Conservation (phyloP, 257 asterid genomes). For the Knoxia roxburghii region DNA sequence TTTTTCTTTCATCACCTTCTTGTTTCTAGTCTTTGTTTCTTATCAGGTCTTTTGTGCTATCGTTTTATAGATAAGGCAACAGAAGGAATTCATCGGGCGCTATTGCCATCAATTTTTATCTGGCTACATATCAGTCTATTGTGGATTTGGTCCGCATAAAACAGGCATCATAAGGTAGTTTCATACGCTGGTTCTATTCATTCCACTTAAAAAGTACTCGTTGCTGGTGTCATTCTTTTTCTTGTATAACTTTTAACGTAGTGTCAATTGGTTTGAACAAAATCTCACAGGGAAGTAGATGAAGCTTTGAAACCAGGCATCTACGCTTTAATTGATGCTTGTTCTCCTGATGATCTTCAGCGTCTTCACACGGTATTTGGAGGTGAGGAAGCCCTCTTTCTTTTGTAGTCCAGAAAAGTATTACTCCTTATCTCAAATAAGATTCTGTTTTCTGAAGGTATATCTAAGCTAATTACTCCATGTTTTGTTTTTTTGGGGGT, state of each 20-base stretch:
- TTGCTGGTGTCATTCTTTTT: not conserved
- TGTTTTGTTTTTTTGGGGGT: no score
- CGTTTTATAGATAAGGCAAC: slow-evolving; percentile 62
- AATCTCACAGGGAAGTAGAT: slow-evolving; percentile 65
- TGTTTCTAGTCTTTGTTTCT: not conserved
- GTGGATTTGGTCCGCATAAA: slow-evolving; percentile 73
- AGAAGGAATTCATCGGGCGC: slow-evolving; percentile 62
- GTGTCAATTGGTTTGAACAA: slow-evolving; percentile 2
- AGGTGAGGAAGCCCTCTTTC: slow-evolving; percentile 38
- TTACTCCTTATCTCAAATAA: no score
- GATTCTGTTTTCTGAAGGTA: no score
- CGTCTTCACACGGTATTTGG: slow-evolving; percentile 79
- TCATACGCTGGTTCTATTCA: not conserved
- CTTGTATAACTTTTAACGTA: not conserved
- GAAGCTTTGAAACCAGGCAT: slow-evolving; percentile 81
- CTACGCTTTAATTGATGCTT: slow-evolving; percentile 70
- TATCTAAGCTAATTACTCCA: no score
- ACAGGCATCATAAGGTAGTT: slow-evolving; percentile 68
- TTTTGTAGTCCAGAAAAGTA: not conserved
- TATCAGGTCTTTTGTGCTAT: not conserved
- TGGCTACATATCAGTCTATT: slow-evolving; percentile 66
- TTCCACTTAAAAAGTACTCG: not conserved
- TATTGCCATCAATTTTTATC: slow-evolving; percentile 60
- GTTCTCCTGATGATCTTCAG: slow-evolving; percentile 76
- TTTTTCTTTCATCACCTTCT: not conserved